Percentiles rank a stretch among this genome's conserved stretches.
phyloP scores from a whole-genome alignment of 225 moss, liverwort and hornwort species.

The Marchantia polymorpha region DNA sequence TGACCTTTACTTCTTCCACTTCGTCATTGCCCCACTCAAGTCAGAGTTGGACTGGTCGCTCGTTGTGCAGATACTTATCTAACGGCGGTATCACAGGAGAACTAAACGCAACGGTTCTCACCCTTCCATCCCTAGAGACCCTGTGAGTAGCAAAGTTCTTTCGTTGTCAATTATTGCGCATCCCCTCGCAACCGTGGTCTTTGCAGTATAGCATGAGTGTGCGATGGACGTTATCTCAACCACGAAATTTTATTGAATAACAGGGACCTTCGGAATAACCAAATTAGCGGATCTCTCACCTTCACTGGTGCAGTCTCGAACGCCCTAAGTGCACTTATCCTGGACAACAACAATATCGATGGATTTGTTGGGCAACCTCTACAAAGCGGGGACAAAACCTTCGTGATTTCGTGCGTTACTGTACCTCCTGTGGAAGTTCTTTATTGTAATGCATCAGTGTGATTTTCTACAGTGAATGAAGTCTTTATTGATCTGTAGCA shows the following conservation, averaged over 20 bases:
- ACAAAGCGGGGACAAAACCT: background rate
- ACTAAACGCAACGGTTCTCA: slow-evolving; percentile 3
- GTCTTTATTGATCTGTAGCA: background rate
- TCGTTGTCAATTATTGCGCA: background rate
- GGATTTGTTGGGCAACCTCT: slow-evolving; percentile 16
- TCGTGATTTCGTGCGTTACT: background rate
- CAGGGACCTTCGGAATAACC: slow-evolving; percentile 62
- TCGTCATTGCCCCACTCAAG: too few relatives aligned
- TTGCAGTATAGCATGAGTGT: background rate
- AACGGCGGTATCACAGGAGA: background rate
- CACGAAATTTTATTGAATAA: background rate
- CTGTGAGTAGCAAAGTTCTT: slow-evolving; percentile 13
- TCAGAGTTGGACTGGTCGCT: background rate
- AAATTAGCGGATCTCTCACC: slow-evolving; percentile 50
- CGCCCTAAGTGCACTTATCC: background rate
- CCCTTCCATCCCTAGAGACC: background rate
- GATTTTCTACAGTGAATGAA: background rate
- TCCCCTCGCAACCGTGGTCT: background rate
- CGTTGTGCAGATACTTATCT: background rate
- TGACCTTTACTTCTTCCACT: background rate
- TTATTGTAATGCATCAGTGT: background rate
- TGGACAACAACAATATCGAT: slow-evolving; percentile 39
- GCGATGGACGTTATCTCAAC: background rate
- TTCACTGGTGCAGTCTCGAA: slow-evolving; percentile 9
- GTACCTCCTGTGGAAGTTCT: background rate